A percentile compares a stretch with the other conserved stretches of the same genome.
phyloP scores from a whole-genome alignment of 306 rosid genomes.

The Citrullus mucosospermus region DNA sequence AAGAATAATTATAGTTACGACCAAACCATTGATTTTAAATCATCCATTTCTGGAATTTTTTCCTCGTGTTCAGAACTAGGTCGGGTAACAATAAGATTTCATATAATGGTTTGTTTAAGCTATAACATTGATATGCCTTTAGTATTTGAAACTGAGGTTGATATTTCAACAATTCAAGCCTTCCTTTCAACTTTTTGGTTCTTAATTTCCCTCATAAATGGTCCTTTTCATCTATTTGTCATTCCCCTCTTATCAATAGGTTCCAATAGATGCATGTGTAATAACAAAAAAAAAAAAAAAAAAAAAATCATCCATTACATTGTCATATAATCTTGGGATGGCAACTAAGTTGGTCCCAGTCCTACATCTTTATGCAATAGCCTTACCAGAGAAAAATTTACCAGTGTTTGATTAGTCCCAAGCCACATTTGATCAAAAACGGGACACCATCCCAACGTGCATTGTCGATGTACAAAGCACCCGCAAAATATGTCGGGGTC shows the following conservation, averaged over 20 bases:
- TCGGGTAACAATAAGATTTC: neutral
- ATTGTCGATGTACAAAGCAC: conserved; percentile 72
- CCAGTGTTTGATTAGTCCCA: conserved; percentile 89
- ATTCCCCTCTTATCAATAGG: neutral
- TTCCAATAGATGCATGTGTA: neutral
- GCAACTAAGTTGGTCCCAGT: neutral
- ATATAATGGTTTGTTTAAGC: neutral
- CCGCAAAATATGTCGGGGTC: conserved; percentile 81
- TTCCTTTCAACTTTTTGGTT: neutral
- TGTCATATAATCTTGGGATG: neutral
- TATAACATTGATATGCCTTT: neutral
- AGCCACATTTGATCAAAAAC: conserved; percentile 71
- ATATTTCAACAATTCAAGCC: neutral
- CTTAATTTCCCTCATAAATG: neutral
- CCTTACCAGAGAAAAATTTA: conserved; percentile 16
- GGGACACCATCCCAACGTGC: conserved; percentile 99
- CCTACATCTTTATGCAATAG: neutral
- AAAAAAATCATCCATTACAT: neutral
- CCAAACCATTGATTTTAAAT: neutral
- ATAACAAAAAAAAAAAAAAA: neutral
- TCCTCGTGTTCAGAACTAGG: neutral
- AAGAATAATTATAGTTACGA: neutral
- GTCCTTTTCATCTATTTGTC: neutral
- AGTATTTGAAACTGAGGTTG: neutral
- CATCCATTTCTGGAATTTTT: neutral